A percentile compares a stretch with the other conserved stretches of the same genome.
Conservation (phyloP, 2,329 filamentous ascomycete genomes). For the Aspergillus sp. region DNA sequence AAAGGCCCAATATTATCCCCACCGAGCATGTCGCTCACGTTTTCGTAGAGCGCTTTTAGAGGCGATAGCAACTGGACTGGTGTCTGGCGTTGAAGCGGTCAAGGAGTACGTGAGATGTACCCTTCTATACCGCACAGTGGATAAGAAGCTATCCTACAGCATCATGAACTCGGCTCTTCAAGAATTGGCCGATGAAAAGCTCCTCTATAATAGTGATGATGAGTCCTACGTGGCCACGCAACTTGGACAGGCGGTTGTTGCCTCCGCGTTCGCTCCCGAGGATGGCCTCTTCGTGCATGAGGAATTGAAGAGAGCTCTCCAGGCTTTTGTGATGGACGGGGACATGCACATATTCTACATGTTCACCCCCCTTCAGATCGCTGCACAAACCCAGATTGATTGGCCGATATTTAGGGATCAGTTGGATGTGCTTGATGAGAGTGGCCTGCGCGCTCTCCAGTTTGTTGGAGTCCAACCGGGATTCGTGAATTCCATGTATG, state of each 20-base stretch:
- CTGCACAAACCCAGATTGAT: conserved; percentile 55
- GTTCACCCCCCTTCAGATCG: conserved; percentile 68
- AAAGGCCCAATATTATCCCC: conserved; percentile 9
- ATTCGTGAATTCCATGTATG: conserved; percentile 66
- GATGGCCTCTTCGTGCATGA: conserved; percentile 72
- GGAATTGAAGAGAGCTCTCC: conserved; percentile 66
- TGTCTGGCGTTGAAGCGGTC: conserved; percentile 64
- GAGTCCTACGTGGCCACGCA: conserved; percentile 61
- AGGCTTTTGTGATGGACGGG: conserved; percentile 75
- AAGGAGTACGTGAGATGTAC: conserved; percentile 69
- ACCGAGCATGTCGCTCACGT: conserved; percentile 7
- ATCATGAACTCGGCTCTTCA: conserved; percentile 61
- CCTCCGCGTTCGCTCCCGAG: conserved; percentile 70
- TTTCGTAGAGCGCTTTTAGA: conserved; percentile 65
- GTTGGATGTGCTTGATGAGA: conserved; percentile 69
- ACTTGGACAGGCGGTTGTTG: conserved; percentile 69
- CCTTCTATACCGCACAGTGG: conserved; percentile 61
- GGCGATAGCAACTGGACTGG: conserved; percentile 66
- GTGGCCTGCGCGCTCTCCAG: conserved; percentile 65
- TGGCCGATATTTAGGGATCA: conserved; percentile 73
- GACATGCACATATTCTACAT: conserved; percentile 79
- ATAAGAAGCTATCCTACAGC: conserved; percentile 49
- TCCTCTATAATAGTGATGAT: conserved; percentile 54
- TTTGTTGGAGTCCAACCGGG: conserved; percentile 69
- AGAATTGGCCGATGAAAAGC: conserved; percentile 56